Evolutionary conservation across 23 red algal species (phyloP), one percentile per base, ranked within the genome.

Genomic region (Porphyridium purpureum): DNA sequence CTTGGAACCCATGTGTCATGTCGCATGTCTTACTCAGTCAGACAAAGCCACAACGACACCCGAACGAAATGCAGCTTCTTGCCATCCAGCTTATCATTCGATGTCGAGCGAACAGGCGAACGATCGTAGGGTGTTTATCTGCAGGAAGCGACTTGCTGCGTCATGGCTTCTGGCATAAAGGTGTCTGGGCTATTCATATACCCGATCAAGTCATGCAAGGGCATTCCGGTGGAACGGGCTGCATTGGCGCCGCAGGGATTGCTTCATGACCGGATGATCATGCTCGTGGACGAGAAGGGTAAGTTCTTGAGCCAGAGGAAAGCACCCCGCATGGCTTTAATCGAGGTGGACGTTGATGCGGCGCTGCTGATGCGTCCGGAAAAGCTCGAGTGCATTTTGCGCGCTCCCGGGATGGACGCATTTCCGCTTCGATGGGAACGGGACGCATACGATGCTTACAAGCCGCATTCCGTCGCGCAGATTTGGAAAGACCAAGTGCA

Each of bases 161-260:
- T n/a, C n/a, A n/a, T n/a, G n/a, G n/a, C n/a, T n/a, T n/a, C n/a
- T n/a, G n/a, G n/a, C n/a, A n/a, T n/a, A n/a, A n/a, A n/a, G n/a
- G n/a, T n/a, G n/a, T n/a, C n/a, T n/a, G n/a, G n/a, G n/a, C 54
- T 83, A 4, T 33, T 57, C 9, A 24, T 83, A 6, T 83, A 83
- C 53, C 76, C 76, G 3, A 83, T 83, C 66, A 83, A 83, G 50
- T 67, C 59, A 0, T 83, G 76, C 19, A 59, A 4, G 11, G 65
- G 65, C 6, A 60, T 83, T 7, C 51, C 51, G n/a, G 66, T 83
- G 0, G 47, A 23, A 1, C 52, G 57, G 29, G 76, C 76, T 2
- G 33, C 38, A 0, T 54, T 83, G 44, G 59, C 66, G 15, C 27
- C 32, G 4, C 66, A 65, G 0, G 76, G 76, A 30, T 57, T 83